Evolutionary conservation across 768 basidiomycete species (phyloP), one percentile per base, ranked within the genome.

Genomic region (Mrakia gelida): DNA sequence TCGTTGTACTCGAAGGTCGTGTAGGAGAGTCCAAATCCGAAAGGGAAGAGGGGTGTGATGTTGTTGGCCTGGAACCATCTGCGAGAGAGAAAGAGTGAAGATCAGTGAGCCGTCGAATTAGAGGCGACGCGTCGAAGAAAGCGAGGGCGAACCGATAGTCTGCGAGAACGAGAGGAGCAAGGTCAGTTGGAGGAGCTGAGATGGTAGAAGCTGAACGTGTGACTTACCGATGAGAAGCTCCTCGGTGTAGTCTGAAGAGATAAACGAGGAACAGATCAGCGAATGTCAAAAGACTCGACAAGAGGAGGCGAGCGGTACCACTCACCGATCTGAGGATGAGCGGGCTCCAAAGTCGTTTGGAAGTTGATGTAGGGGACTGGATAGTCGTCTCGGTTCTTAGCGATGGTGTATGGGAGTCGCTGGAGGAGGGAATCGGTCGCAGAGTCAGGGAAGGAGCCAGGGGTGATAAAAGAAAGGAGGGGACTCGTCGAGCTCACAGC

Each of bases 1-100:
- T 87, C 85, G 63, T 87, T 89, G 83, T 93, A 95, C 49, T 87
- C 84, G 83, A 95, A 98, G 2, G 85, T 87, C 54, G 95, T 91
- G 85, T 97, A 98, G 77, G 90, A 92, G 81, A 95, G 83, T 0
- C 95, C 95, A 82, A 90, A 95, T 7, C 95, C 95, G 83, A 98
- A 98, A 26, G 41, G 41, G 81, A 89, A 84, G 41, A 83, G 80
- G 0, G 84, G 83, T 10, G 76, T 80, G 54, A 82, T 81, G 83
- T 89, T 85, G 76, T 90, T 88, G 88, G 89, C 87, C 28, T 83
- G 73, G 79, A 84, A 84, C 59, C 59, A 59, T 59, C 59, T 59
- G 59, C 13, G 79, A 81, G 81, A 49, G 82, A 73, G 81, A 92
- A 92, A 45, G 28, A 92, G 78, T 92, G 90, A 71, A 88, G 56